Base-by-base conservation (phyloP, 345 rosid species). In the Nephelium lappaceum region DNA sequence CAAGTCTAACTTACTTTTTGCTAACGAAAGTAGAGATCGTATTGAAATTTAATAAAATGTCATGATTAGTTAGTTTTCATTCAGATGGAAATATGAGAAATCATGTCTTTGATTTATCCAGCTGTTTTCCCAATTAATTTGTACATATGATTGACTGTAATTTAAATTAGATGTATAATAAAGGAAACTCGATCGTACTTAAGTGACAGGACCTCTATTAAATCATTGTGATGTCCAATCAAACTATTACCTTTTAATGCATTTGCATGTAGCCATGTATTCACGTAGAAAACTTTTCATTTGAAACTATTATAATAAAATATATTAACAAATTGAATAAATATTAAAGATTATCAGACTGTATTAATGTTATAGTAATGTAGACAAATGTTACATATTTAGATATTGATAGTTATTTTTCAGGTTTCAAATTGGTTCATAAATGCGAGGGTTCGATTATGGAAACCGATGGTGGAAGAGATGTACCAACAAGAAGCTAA, bases 401-500 rank as follows among this genome's bases (percentile, higher is more conserved):
- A 12, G 42, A 15, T 0, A 19, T 18, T 60, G 41, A 45, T 45
- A 16, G 36, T 55, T 42, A 49, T 68, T 36, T 71, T 79, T 23
- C 88, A 96, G 99, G 99, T 96, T 7, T 93, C 99, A 72, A 96
- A 94, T 82, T 94, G 99, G 99, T 95, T 95, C 90, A 95, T 95
- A 23, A 95, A 95, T 81, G 99, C 99, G 43, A 95, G 99, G 91
- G 98, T 96, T 60, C 88, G 99, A 69, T 81, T 96, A 87, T 96
- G 99, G 99, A 96, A 96, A 83, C 99, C 99, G 66, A 94, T 96
- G 99, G 97, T 96, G 39, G 99, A 96, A 81, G 99, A 96, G 67
- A 96, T 96, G 98, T 96, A 96, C 85, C 97, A 94, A 73, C 94
- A 92, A 85, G 98, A 96, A 72, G 38, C 87, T 60, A 96, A 89